A percentile compares a stretch with the other conserved stretches of the same genome.
Evolutionary conservation across 352 stramenopile species (phyloP).

Genomic region (Globisporangium spinosum): DNA sequence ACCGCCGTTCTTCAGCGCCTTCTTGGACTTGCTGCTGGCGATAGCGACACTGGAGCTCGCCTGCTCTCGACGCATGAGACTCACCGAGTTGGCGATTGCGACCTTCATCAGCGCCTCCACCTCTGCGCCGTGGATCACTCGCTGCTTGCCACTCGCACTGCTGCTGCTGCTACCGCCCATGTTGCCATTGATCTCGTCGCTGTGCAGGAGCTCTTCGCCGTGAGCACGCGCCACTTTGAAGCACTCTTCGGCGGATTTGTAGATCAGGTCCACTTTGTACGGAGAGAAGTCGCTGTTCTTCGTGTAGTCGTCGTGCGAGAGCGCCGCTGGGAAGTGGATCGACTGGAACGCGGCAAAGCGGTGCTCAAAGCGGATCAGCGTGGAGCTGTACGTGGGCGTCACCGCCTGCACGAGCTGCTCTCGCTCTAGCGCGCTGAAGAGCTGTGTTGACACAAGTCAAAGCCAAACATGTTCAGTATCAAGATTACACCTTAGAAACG

Average conservation of each 20-base stretch:
- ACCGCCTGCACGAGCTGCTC: conserved; percentile 52
- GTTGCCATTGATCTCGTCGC: conserved; percentile 25
- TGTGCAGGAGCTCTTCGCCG: conserved; percentile 47
- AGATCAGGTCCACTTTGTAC: conserved; percentile 71
- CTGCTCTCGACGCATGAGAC: conserved; percentile 50
- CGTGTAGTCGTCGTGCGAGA: conserved; percentile 67
- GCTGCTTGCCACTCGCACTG: conserved; percentile 9
- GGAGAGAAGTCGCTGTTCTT: conserved; percentile 80
- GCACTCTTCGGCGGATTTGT: conserved; percentile 82
- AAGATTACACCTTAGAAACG: neutral
- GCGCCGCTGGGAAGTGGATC: conserved; percentile 63
- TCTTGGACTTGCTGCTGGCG: conserved; percentile 23
- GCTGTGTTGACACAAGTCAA: conserved; percentile 12
- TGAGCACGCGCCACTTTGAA: conserved; percentile 66
- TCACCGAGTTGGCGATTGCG: conserved; percentile 60
- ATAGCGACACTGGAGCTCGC: conserved; percentile 8
- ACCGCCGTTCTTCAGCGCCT: conserved; percentile 24
- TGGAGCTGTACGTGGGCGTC: conserved; percentile 52
- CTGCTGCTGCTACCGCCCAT: conserved; percentile 14
- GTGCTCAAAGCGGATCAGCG: conserved; percentile 69
- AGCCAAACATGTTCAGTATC: neutral
- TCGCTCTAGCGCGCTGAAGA: conserved; percentile 68
- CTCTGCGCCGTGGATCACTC: conserved; percentile 34
- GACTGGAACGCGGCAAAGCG: conserved; percentile 75
- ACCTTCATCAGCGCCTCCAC: conserved; percentile 55